Base-by-base conservation (phyloP, 768 basidiomycete genomes). In the Tulasnella sp. region DNA sequence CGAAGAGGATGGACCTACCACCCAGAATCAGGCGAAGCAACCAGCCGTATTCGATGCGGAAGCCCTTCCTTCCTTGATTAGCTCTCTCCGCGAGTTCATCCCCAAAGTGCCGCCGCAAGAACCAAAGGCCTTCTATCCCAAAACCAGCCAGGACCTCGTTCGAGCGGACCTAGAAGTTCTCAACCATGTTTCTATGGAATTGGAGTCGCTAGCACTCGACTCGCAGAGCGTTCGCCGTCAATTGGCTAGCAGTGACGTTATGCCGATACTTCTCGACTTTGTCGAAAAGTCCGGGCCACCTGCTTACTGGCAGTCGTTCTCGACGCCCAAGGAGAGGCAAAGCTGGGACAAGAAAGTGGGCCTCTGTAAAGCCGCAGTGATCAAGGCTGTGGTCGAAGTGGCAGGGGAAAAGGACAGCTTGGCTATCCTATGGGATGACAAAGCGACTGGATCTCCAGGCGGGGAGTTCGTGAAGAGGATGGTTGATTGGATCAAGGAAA, bases 381-480 rank as follows among this genome's bases (percentile, higher is more conserved):
- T 94, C 79, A 93, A 94, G 76, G 86, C 90, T 2, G 86, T 95
- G 17, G 92, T 95, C 35, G 93, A 94, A 77, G 87, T 91, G 44
- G 87, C 91, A 9, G 92, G 92, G 42, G 90, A 93, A 77, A 90
- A 90, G 74, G 86, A 84, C 75, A 93, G 91, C 75, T 86, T 85
- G 74, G 88, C 92, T 66, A 85, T 89, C 8, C 81, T 94, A n/a
- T 93, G 91, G 88, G 87, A 89, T 75, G 84, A 86, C 59, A 85
- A 83, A 22, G 85, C 87, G 65, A 79, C 82, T 36, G 81, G 79
- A 19, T 79, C 82, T 47, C 87, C 89, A 5, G 89, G 89, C n/a
- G 90, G 90, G 8, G 83, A 82, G 78, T 87, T 94, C 76, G 86
- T 95, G 32, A 83, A 81, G 74, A 86, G 83, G 76, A 88, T 95